phyloP scores from a whole-genome alignment of 1,284 basidiomycete species.

The Papiliotrema laurentii region DNA sequence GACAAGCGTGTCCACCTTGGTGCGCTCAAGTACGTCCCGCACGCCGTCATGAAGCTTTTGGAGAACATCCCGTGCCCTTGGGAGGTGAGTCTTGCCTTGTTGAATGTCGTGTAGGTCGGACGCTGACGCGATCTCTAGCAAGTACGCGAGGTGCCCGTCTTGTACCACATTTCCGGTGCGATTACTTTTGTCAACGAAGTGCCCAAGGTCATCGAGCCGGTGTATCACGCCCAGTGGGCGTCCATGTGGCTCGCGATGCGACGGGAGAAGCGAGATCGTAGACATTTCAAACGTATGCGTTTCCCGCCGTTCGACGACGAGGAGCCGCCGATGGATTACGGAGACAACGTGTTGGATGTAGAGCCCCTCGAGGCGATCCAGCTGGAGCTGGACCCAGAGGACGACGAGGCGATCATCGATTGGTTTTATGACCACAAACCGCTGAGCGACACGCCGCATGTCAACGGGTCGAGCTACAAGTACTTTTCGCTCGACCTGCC shows the following conservation, averaged over 20 bases:
- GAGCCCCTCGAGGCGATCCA: constrained; percentile 98
- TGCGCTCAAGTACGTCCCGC: constrained; percentile 97
- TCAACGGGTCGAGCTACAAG: constrained; percentile 91
- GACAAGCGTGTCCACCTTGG: constrained; percentile 99
- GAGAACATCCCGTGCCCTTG: constrained; percentile 99
- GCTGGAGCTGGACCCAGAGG: constrained; percentile 88
- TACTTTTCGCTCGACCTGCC: constrained; percentile 90
- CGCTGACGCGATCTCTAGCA: constrained; percentile 51
- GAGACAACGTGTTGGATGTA: constrained; percentile 96
- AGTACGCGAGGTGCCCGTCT: constrained; percentile 91
- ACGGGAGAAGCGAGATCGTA: constrained; percentile 94
- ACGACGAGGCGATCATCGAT: constrained; percentile 89
- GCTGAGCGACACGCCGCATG: constrained; percentile 75
- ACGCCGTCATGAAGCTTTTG: constrained; percentile 97
- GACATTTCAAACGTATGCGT: constrained; percentile 99
- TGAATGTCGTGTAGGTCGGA: background rate
- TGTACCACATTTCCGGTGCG: constrained; percentile 99
- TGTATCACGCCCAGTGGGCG: constrained; percentile 99
- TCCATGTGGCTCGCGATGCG: constrained; percentile 99
- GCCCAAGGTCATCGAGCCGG: constrained; percentile 91
- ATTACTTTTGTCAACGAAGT: constrained; percentile 99
- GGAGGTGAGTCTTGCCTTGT: constrained; percentile 58
- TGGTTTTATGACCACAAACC: constrained; percentile 99
- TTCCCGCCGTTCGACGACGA: constrained; percentile 99
- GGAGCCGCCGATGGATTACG: constrained; percentile 95